Evolutionary conservation across 148 eudicot genomes (phyloP), one percentile per base, ranked within the genome.

Genomic region (Cornus florida): DNA sequence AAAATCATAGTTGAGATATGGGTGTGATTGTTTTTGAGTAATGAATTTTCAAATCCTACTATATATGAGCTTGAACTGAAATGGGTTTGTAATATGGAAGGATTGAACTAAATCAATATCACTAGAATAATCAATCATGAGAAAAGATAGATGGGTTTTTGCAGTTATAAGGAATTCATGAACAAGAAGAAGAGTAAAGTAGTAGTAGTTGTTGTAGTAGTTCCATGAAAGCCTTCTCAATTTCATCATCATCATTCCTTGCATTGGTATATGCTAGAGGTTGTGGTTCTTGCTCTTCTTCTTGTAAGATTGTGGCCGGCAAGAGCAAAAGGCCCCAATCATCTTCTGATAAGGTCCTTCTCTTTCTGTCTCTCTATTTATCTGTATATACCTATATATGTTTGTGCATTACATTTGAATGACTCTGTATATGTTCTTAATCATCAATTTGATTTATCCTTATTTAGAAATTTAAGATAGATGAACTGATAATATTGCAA

Each of bases 261-360:
- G 19, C 68, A 60, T 81, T 67, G 57, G 78, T 66, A 35, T 71
- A 73, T 60, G 12, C 74, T 46, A 35, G 35, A 41, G 31, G 68
- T 24, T 56, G 31, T 75, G 33, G 70, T 14, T 12, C 14, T 71
- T 75, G 70, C 65, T 60, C 24, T 62, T 82, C 69, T 76, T 81
- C 83, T 66, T 79, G 77, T 73, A 87, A 80, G 77, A 83, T 89
- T 86, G 83, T 90, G 64, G 89, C 92, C 72, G 83, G 82, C 75
- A 90, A 84, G 86, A 82, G 87, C 71, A 88, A 83, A 50, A 85
- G 75, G 71, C 73, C 88, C 71, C 80, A 83, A 57, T 76, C 90
- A 7, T 67, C 82, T 67, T 74, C 89, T 35, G 60, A 82, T 65
- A 78, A 88, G 87, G 90, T 83, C 7, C 65, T 17, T 39, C 43